phyloP scores from a whole-genome alignment of 192 early-diverging fungal genomes.

The Coemansia sp. region DNA sequence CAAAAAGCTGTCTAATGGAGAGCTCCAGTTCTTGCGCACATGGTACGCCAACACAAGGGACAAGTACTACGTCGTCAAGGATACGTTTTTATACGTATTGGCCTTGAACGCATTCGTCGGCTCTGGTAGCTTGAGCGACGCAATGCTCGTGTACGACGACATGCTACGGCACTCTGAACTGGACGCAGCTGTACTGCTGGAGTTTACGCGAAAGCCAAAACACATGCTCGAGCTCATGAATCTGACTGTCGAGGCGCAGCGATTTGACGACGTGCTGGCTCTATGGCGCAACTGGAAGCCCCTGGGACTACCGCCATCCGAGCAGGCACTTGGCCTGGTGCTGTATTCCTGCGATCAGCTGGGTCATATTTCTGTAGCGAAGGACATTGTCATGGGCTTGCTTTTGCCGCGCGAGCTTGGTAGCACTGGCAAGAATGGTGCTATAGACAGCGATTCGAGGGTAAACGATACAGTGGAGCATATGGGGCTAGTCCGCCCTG shows the following conservation, averaged over 20 bases:
- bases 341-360: constrained; percentile 51
- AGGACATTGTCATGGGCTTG: constrained; percentile 28
- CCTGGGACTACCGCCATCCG: constrained; percentile 18
- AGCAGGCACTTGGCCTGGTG: constrained; percentile 17
- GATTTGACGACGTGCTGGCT: constrained; percentile 20
- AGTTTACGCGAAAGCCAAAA: constrained; percentile 17
- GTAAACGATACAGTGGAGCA: background rate
- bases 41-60: constrained; percentile 38
- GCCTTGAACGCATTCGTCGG: constrained; percentile 32
- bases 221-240: constrained; percentile 27
- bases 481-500: background rate
- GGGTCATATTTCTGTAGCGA: constrained; percentile 22
- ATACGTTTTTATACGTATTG: constrained; percentile 40
- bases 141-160: constrained; percentile 38
- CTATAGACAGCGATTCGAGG: background rate
- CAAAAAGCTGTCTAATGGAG: constrained; percentile 1
- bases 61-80: constrained; percentile 38
- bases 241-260: constrained; percentile 23
- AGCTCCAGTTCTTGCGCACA: constrained; percentile 32
- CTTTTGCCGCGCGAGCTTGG: constrained; percentile 13
- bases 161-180: constrained; percentile 33
- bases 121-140: constrained; percentile 28
- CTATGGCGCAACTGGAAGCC: constrained; percentile 43
- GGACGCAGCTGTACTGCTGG: constrained; percentile 13
- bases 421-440: background rate